Conservation (phyloP, 176 grass and related monocot species). For the Cymbopogon citratus region DNA sequence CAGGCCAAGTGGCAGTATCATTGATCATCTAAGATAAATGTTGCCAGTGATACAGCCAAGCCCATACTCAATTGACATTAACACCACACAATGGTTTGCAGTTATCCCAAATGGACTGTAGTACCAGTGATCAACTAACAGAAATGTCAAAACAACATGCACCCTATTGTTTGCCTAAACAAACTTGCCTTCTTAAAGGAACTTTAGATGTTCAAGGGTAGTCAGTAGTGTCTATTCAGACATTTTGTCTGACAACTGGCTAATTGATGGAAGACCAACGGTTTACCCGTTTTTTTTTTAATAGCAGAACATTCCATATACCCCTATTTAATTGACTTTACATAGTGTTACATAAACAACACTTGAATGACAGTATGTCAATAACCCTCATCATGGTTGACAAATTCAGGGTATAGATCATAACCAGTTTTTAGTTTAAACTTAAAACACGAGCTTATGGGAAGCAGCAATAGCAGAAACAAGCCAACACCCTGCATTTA, state of each 20-base stretch:
- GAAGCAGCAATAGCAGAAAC: not conserved
- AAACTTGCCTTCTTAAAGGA: not conserved
- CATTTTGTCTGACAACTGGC: not conserved
- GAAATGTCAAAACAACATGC: not conserved
- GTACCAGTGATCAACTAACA: not conserved
- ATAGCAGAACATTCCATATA: not conserved
- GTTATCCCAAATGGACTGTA: not conserved
- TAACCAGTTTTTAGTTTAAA: not conserved
- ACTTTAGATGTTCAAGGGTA: not conserved
- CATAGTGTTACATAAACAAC: not conserved
- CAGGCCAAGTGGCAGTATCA: not conserved
- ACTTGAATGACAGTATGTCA: not conserved
- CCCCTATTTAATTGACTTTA: not conserved
- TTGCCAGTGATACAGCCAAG: not conserved
- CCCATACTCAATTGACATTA: not conserved
- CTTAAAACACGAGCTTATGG: not conserved
- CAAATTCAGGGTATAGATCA: not conserved
- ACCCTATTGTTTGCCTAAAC: not conserved
- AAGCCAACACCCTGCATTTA: not conserved
- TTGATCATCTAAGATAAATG: conserved; percentile 1
- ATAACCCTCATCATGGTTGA: not conserved
- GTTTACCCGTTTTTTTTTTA: too few relatives aligned
- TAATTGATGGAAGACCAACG: not conserved
- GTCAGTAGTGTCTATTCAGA: not conserved
- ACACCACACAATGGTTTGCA: not conserved